A percentile compares a stretch with the other conserved stretches of the same genome.
phyloP scores from a whole-genome alignment of 805 yeast genomes.

The Saccharomycopsis javanensis region DNA sequence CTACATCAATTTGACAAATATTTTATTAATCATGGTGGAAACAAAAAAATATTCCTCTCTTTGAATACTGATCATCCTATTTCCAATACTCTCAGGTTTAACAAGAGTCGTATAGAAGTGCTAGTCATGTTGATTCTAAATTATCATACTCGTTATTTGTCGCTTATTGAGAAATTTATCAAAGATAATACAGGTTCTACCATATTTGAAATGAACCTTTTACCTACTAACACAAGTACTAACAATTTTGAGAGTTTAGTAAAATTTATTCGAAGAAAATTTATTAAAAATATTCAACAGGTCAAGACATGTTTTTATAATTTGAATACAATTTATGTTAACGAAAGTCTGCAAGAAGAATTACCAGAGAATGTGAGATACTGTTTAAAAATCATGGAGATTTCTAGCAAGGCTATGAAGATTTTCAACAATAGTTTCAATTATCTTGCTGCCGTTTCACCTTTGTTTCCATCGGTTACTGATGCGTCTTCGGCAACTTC shows the following conservation, averaged over 20 bases:
- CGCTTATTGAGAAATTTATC: constrained; percentile 12
- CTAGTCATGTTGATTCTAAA: constrained; percentile 8
- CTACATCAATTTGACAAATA: neutral
- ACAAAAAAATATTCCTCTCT: neutral
- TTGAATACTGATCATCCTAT: neutral
- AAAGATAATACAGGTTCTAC: constrained; percentile 13
- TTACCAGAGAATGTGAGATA: neutral
- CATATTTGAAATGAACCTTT: constrained; percentile 9
- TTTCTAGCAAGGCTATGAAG: constrained; percentile 5
- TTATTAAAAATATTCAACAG: constrained; percentile 8
- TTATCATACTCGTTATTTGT: constrained; percentile 14
- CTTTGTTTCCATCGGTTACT: constrained; percentile 13
- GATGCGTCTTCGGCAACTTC: neutral
- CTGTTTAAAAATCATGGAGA: neutral
- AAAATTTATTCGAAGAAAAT: constrained; percentile 7
- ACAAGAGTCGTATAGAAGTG: neutral
- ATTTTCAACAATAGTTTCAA: constrained; percentile 14
- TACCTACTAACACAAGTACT: constrained; percentile 8
- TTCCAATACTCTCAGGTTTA: neutral
- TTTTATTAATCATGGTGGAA: neutral
- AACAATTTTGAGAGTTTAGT: constrained; percentile 16
- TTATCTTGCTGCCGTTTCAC: constrained; percentile 12
- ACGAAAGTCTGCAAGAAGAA: neutral
- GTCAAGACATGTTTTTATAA: neutral
- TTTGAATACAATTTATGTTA: neutral